Base-by-base conservation (phyloP, 257 asterid genomes). In the Solanum appendiculatum region DNA sequence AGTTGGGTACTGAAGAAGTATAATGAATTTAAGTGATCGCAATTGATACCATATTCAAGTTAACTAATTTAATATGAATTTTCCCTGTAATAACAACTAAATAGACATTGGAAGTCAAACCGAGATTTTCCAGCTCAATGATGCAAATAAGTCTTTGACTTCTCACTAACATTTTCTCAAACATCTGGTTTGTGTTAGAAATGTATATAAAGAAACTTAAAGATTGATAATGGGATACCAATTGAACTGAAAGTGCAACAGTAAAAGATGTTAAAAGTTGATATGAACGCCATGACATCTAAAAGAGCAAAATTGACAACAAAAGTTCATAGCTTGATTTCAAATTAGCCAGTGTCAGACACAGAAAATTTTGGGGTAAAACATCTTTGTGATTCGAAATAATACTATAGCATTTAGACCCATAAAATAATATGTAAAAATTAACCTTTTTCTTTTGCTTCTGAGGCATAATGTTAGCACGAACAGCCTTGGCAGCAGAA, bases 401-500 rank as follows among this genome's bases (percentile, higher is more conserved):
- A n/a, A 60, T 27, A 64, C 40, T 31, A 69, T 16, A 31, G 40
- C 77, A 69, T 75, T 37, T 75, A 42, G 56, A 75, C 33, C 56
- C 33, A 25, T 39, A 75, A 39, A 74, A 74, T n/a, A 39, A 23
- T 74, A 42, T 42, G 31, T n/a, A 29, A 48, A 33, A n/a, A 80
- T 9, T 15, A 51, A 97, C 99, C 96, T 94, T 94, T 90, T 87
- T 95, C 95, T 92, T 94, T 88, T 93, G 98, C 90, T 86, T 95
- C 78, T 95, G 98, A 64, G 99, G 98, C 98, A 94, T 90, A 75
- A 94, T 94, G 89, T 95, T 95, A 69, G 94, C 92, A 37, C 98
- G 95, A 92, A 96, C 98, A 72, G 98, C 98, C 89, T 96, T 97
- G 8, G 98, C 98, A 87, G 95, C 99, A 60, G 99, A 93, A 78